A percentile compares a stretch with the other conserved stretches of the same genome.
Conservation (phyloP, 371 early-diverging fungal species). For the Saksenaea vasiformis region DNA sequence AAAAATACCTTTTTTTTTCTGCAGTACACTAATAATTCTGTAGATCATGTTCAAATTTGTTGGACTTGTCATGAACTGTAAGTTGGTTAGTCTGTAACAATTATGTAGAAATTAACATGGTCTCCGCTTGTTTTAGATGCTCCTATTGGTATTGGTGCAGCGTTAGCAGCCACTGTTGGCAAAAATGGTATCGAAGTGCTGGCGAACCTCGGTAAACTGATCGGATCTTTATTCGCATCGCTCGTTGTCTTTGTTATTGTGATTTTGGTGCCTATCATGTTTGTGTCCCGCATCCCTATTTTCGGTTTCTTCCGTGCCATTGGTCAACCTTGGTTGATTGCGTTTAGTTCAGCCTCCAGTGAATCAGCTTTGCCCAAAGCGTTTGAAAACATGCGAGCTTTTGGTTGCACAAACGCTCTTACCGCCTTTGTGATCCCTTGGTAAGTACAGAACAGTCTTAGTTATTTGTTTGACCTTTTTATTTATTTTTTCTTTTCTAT, state of each 20-base stretch:
- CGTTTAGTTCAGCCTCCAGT: constrained; percentile 86
- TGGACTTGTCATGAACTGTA: constrained; percentile 66
- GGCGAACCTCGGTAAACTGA: constrained; percentile 66
- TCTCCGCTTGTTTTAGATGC: constrained; percentile 49
- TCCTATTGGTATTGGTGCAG: constrained; percentile 73
- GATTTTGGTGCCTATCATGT: constrained; percentile 66
- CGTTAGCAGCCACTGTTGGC: constrained; percentile 70
- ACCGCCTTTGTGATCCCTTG: constrained; percentile 76
- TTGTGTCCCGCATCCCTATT: constrained; percentile 60
- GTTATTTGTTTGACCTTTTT: neutral
- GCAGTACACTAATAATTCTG: neutral
- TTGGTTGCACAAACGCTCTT: constrained; percentile 74
- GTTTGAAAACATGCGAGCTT: constrained; percentile 71
- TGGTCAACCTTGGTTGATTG: constrained; percentile 71
- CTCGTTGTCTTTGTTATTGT: constrained; percentile 62
- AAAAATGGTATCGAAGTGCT: constrained; percentile 68
- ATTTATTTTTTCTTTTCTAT: neutral
- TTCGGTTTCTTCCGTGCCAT: constrained; percentile 57
- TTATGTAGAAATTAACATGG: neutral
- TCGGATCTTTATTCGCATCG: constrained; percentile 68
- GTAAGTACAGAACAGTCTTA: constrained; percentile 7
- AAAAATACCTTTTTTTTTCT: neutral
- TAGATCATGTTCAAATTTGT: constrained; percentile 75
- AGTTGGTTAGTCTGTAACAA: neutral
- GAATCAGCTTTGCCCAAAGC: constrained; percentile 81